These are phyloP conservation scores for Limonomyces culmigenus DNA, from an alignment of 1,284 basidiomycete species.

Conservation along the genomic window DNA sequence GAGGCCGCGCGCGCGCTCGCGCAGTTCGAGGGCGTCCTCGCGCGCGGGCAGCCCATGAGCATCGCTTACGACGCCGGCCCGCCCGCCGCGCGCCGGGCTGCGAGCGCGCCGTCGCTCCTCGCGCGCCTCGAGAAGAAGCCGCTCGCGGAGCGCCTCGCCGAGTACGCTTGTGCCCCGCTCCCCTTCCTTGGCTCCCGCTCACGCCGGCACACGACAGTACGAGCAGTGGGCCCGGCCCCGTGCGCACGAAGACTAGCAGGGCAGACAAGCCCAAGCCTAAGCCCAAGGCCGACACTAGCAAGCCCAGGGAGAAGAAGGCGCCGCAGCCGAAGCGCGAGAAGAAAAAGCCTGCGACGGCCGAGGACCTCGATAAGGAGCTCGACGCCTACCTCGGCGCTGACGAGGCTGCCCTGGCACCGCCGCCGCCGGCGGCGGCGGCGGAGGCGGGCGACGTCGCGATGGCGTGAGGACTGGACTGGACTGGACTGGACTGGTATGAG, in stretches of 20 bases:
- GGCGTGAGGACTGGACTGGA: too few relatives aligned
- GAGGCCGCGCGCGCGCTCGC: slow-evolving; percentile 79
- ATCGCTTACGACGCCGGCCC: slow-evolving; percentile 45
- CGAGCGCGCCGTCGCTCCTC: slow-evolving; percentile 39
- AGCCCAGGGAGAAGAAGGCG: too few relatives aligned
- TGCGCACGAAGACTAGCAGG: too few relatives aligned
- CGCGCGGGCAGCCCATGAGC: slow-evolving; percentile 64
- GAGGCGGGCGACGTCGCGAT: slow-evolving; percentile 1
- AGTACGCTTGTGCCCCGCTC: too few relatives aligned
- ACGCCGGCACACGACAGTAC: too few relatives aligned
- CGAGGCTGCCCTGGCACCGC: slow-evolving; percentile 18
- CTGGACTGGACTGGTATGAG: too few relatives aligned
- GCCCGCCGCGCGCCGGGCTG: slow-evolving; percentile 22
- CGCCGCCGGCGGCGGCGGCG: not conserved
- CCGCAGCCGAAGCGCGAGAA: slow-evolving; percentile 5
- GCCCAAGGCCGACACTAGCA: too few relatives aligned
- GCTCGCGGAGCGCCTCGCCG: slow-evolving; percentile 33
- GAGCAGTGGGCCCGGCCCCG: too few relatives aligned
- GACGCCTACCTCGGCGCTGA: slow-evolving; percentile 86
- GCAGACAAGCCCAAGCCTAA: too few relatives aligned
- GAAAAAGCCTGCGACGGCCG: slow-evolving; percentile 53
- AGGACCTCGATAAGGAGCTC: slow-evolving; percentile 80
- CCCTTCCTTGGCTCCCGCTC: too few relatives aligned
- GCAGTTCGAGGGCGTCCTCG: slow-evolving; percentile 64
- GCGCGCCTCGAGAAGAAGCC: slow-evolving; percentile 49